A percentile compares a stretch with the other conserved stretches of the same genome.
phyloP scores from a whole-genome alignment of 345 rosid genomes.

The Triadica sebifera region DNA sequence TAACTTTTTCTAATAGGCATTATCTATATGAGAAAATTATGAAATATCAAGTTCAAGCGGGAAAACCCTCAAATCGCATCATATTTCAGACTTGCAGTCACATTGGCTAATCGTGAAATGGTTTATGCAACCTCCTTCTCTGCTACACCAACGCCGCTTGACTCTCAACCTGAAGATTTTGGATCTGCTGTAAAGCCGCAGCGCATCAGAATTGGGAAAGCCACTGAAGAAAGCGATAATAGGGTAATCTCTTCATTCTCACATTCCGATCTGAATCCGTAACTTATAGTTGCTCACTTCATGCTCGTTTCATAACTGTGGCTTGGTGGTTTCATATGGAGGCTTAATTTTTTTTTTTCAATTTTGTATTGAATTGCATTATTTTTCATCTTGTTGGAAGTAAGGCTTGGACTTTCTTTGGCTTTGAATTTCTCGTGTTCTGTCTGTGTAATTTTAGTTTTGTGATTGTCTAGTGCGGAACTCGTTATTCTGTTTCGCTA shows the following conservation, averaged over 20 bases:
- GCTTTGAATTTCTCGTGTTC: too few relatives aligned
- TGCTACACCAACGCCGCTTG: constrained; percentile 1
- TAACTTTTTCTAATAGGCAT: too few relatives aligned
- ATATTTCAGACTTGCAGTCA: background rate
- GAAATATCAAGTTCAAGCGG: constrained; percentile 14
- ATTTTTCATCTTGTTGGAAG: background rate
- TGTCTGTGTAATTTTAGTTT: background rate
- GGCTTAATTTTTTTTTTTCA: background rate
- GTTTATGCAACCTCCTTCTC: constrained; percentile 10
- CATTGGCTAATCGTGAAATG: constrained; percentile 4
- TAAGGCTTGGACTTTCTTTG: background rate
- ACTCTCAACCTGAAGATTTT: constrained; percentile 14
- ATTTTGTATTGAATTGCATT: background rate
- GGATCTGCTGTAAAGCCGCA: constrained; percentile 29
- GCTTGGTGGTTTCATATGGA: too few relatives aligned
- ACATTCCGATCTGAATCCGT: background rate
- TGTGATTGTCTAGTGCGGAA: background rate
- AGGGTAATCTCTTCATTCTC: background rate
- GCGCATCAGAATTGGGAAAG: constrained; percentile 18
- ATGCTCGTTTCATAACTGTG: background rate
- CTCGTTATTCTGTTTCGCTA: background rate
- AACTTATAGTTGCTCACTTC: background rate
- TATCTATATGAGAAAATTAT: too few relatives aligned
- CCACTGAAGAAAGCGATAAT: constrained; percentile 30
- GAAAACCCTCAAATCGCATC: constrained; percentile 2